Evolutionary conservation across 2,329 filamentous ascomycete species (phyloP), one percentile per base, ranked within the genome.

Genomic region (Pseudocercospora pini-densiflorae): DNA sequence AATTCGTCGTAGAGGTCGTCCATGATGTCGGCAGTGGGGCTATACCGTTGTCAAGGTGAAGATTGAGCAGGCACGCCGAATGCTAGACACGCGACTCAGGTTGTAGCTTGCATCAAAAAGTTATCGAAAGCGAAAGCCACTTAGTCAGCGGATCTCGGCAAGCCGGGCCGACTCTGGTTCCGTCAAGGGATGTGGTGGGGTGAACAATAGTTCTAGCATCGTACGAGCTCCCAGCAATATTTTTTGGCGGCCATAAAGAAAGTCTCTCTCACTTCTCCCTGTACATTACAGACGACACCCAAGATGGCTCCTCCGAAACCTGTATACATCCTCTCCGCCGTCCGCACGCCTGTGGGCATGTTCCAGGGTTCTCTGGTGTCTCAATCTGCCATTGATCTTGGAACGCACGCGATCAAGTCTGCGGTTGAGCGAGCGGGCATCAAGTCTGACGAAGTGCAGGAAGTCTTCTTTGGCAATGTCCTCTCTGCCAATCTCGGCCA

Each of bases 1-100:
- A 98, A 98, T 92, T 98, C 94, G 83, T 98, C 94, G 80, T 98
- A 97, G 74, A 97, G 89, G 81, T 97, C 94, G 84, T 97, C 94
- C 93, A 97, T 95, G 75, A 75, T 82, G 77, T 70, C 69, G 67
- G 67, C 45, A 45, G 59, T 62, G 47, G 55, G 55, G n/a, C 31
- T 58, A 40, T 58, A 36, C 55, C 53, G 29, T n/a, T n/a, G 51
- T 55, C 51, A 33, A 16, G 24, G 16, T 33, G 27, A 29, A 24
- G 6, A 10, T 19, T 16, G 10, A 19, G 55, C 55, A 58, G 55
- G 21, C 51, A 10, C 51, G 51, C 1, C 51, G 24, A 31, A 55
- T 55, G 51, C 24, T 14, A 55, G 12, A 27, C 51, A 54, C 51
- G 51, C 51, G 51, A 55, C 51, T 31, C 23, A 31, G 51, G 23